Evolutionary conservation across 2,329 filamentous ascomycete genomes (phyloP).

Genomic region (Neofusicoccum sp.): DNA sequence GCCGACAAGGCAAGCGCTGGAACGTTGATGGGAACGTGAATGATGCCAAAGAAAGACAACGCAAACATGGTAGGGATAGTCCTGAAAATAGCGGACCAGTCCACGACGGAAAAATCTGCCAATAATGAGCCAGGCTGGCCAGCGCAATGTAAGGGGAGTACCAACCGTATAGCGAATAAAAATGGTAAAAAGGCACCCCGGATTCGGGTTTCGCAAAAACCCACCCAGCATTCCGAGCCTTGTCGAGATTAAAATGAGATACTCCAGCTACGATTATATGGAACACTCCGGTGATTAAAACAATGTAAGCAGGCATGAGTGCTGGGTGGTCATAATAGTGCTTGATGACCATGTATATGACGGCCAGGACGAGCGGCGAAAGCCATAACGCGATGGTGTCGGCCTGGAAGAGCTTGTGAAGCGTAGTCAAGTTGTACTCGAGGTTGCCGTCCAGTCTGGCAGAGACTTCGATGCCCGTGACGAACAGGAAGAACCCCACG

Average conservation of each 20-base stretch:
- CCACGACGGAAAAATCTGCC: slow-evolving; percentile 73
- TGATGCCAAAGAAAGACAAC: slow-evolving; percentile 92
- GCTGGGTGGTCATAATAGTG: slow-evolving; percentile 77
- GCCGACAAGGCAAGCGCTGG: slow-evolving; percentile 87
- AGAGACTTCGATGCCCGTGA: slow-evolving; percentile 91
- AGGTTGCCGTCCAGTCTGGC: slow-evolving; percentile 83
- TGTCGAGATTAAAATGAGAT: slow-evolving; percentile 64
- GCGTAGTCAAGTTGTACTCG: slow-evolving; percentile 73
- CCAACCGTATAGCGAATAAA: slow-evolving; percentile 91
- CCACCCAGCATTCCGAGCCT: slow-evolving; percentile 75
- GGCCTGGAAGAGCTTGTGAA: slow-evolving; percentile 68
- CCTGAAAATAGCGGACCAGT: slow-evolving; percentile 79
- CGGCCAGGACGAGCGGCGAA: slow-evolving; percentile 72
- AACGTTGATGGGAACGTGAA: slow-evolving; percentile 97
- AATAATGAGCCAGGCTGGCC: slow-evolving; percentile 15
- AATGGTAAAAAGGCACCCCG: slow-evolving; percentile 93
- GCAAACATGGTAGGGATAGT: slow-evolving; percentile 94
- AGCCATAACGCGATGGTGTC: slow-evolving; percentile 82
- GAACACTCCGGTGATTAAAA: slow-evolving; percentile 72
- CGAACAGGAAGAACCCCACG: slow-evolving; percentile 90
- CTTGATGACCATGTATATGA: slow-evolving; percentile 74
- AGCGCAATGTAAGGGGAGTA: slow-evolving; percentile 22
- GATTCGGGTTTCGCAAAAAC: slow-evolving; percentile 84
- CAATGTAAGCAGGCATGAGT: slow-evolving; percentile 82
- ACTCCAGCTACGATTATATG: slow-evolving; percentile 73